phyloP scores from a whole-genome alignment of 108 stramenopile species.

The Pseudonitzschia pungens region DNA sequence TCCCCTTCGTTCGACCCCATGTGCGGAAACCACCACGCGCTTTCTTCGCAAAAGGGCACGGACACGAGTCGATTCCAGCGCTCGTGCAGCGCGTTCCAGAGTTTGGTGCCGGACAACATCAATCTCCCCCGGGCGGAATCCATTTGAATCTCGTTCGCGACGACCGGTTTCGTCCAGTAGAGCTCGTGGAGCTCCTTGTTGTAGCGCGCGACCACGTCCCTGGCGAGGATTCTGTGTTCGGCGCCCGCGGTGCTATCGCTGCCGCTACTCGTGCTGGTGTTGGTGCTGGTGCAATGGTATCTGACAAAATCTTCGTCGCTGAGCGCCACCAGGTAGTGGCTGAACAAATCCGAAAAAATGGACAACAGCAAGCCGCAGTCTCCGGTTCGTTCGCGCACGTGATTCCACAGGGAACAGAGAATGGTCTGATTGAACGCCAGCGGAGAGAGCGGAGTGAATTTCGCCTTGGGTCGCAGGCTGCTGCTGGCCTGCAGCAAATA shows the following conservation, averaged over 20 bases:
- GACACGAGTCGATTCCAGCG: conserved; percentile 82
- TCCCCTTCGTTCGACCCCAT: conserved; percentile 49
- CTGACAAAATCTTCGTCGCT: conserved; percentile 78
- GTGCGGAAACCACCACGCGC: conserved; percentile 75
- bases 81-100: conserved; percentile 83
- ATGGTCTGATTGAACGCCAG: conserved; percentile 35
- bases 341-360: conserved; percentile 77
- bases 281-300: conserved; percentile 21
- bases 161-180: conserved; percentile 75
- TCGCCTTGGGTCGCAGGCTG: conserved; percentile 44
- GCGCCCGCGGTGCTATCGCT: background rate
- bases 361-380: conserved; percentile 22
- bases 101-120: conserved; percentile 74
- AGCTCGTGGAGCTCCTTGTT: conserved; percentile 51
- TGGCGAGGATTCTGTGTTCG: conserved; percentile 37
- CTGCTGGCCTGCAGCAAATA: conserved; percentile 50
- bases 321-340: conserved; percentile 70
- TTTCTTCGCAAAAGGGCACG: conserved; percentile 70
- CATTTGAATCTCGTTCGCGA: conserved; percentile 41
- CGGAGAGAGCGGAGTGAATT: conserved; percentile 46
- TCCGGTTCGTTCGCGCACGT: background rate
- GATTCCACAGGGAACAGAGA: conserved; percentile 23
- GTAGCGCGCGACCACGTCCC: conserved; percentile 48
- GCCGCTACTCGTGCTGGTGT: conserved; percentile 2
- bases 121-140: conserved; percentile 43